A percentile compares a stretch with the other conserved stretches of the same genome.
Conservation (phyloP, 441 rosid genomes). For the Kokia cookei region DNA sequence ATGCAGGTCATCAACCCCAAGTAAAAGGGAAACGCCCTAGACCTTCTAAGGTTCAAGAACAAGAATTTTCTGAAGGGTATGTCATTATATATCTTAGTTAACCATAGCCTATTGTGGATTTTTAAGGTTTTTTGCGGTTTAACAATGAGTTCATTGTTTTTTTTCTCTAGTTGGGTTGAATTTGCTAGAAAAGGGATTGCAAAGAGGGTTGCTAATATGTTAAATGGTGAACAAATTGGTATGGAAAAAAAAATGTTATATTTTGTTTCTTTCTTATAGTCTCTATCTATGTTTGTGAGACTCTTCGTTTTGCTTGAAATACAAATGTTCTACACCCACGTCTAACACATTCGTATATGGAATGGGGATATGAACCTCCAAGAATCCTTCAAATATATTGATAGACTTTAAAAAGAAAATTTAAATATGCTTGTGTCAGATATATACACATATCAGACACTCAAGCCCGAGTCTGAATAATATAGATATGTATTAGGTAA, state of each 20-base stretch:
- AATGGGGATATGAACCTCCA: not conserved
- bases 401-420: not conserved
- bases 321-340: not conserved
- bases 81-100: conserved; percentile 7
- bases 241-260: not conserved
- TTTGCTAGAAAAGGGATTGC: conserved; percentile 68
- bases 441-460: not conserved
- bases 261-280: not conserved
- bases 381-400: not conserved
- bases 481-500: not conserved
- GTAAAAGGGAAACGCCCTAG: conserved; percentile 35
- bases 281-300: not conserved
- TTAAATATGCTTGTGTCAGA: not conserved
- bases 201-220: conserved; percentile 70
- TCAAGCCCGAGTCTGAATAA: not conserved
- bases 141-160: not conserved
- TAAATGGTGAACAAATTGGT: conserved; percentile 94
- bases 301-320: not conserved
- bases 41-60: conserved; percentile 52
- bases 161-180: conserved; percentile 81
- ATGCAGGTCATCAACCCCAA: conserved; percentile 47
- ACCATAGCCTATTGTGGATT: not conserved
- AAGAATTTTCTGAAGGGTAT: conserved; percentile 81
- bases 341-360: not conserved
- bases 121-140: not conserved